These are phyloP conservation scores for Porcisia hertigi DNA, from an alignment of 208 protist genomes.

Conservation along the genomic window DNA sequence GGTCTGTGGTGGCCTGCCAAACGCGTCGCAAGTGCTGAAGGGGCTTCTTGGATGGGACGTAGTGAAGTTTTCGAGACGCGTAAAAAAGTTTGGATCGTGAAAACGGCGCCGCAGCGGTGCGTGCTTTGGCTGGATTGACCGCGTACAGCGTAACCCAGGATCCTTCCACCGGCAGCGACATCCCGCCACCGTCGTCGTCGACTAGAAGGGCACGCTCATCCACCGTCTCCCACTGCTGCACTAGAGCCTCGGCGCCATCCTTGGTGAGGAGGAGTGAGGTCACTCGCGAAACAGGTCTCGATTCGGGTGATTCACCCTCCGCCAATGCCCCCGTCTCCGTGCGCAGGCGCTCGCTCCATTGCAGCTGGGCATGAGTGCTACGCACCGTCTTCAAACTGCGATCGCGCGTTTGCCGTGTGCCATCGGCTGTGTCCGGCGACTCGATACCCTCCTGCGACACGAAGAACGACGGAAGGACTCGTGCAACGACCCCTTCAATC, in stretches of 20 bases:
- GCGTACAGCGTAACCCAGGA: conserved; percentile 56
- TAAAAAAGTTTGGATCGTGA: conserved; percentile 67
- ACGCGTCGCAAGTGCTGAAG: conserved; percentile 26
- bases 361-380: conserved; percentile 50
- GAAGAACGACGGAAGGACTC: conserved; percentile 78
- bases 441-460: conserved; percentile 21
- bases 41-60: conserved; percentile 28
- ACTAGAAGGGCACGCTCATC: conserved; percentile 20
- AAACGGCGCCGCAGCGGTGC: conserved; percentile 62
- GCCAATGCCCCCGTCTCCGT: conserved; percentile 1
- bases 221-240: conserved; percentile 74
- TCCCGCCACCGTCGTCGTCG: conserved; percentile 20
- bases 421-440: conserved; percentile 6
- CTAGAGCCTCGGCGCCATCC: conserved; percentile 52
- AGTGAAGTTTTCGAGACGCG: conserved; percentile 52
- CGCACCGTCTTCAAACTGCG: conserved; percentile 32
- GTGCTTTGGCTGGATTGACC: conserved; percentile 57
- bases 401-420: conserved; percentile 10
- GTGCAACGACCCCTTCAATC: conserved; percentile 61
- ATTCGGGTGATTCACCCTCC: not conserved
- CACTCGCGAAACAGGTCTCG: conserved; percentile 38
- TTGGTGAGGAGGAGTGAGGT: conserved; percentile 57
- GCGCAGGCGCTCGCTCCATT: conserved; percentile 28
- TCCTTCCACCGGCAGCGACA: conserved; percentile 55
- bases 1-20: conserved; percentile 12